These are phyloP conservation scores for Ailanthus altissimus DNA, from an alignment of 345 rosid genomes.

Conservation along the genomic window DNA sequence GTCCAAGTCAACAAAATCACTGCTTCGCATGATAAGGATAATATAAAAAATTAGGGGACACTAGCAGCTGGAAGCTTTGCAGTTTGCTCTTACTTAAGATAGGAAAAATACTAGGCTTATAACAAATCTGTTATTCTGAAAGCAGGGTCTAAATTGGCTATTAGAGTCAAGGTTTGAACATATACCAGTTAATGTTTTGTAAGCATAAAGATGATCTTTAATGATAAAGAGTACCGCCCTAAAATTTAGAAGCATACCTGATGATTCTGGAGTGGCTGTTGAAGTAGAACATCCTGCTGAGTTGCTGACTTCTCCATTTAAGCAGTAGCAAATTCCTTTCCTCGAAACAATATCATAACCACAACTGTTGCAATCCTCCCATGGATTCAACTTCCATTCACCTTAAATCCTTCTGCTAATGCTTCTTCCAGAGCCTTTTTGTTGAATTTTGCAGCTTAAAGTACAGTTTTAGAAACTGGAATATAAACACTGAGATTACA, in stretches of 20 bases:
- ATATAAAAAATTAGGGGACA: too few species aligned
- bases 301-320: background rate
- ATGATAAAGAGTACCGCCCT: too few species aligned
- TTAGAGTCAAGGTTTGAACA: background rate
- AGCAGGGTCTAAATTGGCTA: background rate
- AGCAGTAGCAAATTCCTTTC: constrained; percentile 1
- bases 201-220: background rate
- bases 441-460: background rate
- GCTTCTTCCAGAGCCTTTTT: background rate
- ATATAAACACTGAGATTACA: constrained; percentile 12
- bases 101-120: too few species aligned
- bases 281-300: background rate
- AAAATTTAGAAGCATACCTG: background rate
- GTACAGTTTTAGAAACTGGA: constrained; percentile 1
- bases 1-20: too few species aligned
- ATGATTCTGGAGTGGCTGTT: background rate
- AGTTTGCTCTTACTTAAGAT: too few species aligned
- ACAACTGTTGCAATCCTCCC: constrained; percentile 20
- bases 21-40: too few species aligned
- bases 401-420: constrained; percentile 32
- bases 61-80: too few species aligned
- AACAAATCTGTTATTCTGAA: background rate
- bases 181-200: background rate
- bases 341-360: background rate
- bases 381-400: constrained; percentile 22